Evolutionary conservation across 305 asterid genomes (phyloP).

Genomic region (Striga hermonthica): DNA sequence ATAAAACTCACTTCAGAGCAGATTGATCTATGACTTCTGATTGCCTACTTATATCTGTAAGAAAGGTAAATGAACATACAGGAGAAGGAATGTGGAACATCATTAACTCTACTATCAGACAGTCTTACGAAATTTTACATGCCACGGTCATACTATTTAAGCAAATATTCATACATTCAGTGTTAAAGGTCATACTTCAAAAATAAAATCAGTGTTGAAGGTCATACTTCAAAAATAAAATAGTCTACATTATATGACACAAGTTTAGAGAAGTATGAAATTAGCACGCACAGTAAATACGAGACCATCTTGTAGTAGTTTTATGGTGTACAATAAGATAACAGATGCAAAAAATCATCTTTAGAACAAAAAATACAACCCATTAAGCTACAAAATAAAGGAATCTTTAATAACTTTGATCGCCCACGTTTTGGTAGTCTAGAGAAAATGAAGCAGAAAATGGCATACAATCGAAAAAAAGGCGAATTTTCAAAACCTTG

Average conservation of each 20-base stretch:
- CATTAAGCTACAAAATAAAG: background rate
- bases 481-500: slow-evolving; percentile 46
- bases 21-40: background rate
- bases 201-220: no score
- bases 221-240: no score
- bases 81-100: background rate
- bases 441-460: background rate
- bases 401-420: background rate
- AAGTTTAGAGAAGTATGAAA: no score
- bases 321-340: no score
- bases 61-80: background rate
- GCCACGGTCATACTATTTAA: no score
- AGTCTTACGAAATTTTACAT: background rate
- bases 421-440: background rate
- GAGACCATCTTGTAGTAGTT: no score
- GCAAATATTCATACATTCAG: no score
- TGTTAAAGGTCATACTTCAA: no score
- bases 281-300: no score
- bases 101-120: background rate
- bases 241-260: no score
- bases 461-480: background rate
- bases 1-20: slow-evolving; percentile 6
- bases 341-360: background rate
- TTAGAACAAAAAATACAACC: background rate
- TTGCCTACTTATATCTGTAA: background rate